Evolutionary conservation across 108 stramenopile species (phyloP), one percentile per base, ranked within the genome.

Genomic region (Skeletonema costatum): DNA sequence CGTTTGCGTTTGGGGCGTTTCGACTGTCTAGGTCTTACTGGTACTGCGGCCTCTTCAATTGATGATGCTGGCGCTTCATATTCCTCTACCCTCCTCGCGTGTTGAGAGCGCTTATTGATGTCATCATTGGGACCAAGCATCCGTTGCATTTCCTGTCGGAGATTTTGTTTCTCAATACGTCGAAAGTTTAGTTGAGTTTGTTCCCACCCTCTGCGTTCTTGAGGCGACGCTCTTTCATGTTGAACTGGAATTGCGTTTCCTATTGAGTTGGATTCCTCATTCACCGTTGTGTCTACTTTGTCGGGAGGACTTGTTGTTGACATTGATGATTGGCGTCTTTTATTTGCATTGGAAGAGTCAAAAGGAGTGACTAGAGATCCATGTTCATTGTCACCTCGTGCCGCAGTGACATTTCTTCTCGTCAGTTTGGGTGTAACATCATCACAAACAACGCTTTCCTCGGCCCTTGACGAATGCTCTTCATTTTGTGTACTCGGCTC

Each of bases 131-230:
- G 32, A 29, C 68, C 48, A n/a, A 81, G 73, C 19, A 81, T 25
- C 29, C 64, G 64, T 25, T 70, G 48, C 21, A 75, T 35, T 35
- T 75, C 74, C 33, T 74, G 51, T 32, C 41, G 64, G 17, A 70
- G 53, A 62, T 71, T 61, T 12, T 48, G 35, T 64, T 71, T 81
- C 17, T 74, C 53, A 60, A 70, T 66, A 21, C 74, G 51, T 4
- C 70, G 61, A 66, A 75, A 81, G 41, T 33, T 75, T 5, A 81
- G 41, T 19, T 58, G 74, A 68, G 48, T 71, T 61, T 81, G 80
- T 16, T 81, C 73, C 80, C 80, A 81, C 35, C 36, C 31, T 61
- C 70, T 66, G 25, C 66, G 70, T 13, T 81, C 80, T 46, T 66
- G 44, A 21, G 56, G 66, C 32, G 44, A 64, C 19, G 63, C 60